These are phyloP conservation scores for Jacaranda copaia DNA, from an alignment of 257 asterid genomes.

Conservation along the genomic window DNA sequence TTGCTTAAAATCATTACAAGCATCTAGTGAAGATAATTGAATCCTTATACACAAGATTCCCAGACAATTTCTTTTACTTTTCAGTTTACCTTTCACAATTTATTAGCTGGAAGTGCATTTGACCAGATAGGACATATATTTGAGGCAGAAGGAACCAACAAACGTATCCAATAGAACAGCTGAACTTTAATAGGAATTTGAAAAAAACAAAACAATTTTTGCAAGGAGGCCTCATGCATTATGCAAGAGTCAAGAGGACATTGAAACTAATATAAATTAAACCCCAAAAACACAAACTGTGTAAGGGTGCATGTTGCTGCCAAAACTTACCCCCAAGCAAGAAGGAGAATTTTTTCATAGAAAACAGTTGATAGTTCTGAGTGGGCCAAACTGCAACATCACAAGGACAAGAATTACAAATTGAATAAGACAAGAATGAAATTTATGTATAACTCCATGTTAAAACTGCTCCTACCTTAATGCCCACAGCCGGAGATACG, in stretches of 20 bases:
- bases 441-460: conserved; percentile 22
- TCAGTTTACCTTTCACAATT: too few relatives aligned
- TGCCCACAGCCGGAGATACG: conserved; percentile 96
- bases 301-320: conserved; percentile 19
- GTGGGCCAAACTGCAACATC: conserved; percentile 80
- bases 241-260: conserved; percentile 20
- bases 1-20: too few relatives aligned
- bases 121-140: too few relatives aligned
- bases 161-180: not conserved
- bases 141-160: too few relatives aligned
- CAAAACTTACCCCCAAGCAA: conserved; percentile 87
- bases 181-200: not conserved
- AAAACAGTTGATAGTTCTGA: conserved; percentile 92
- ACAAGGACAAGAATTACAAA: conserved; percentile 28
- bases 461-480: conserved; percentile 61
- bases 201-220: not conserved
- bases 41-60: too few relatives aligned
- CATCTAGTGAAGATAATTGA: too few relatives aligned
- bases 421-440: conserved; percentile 33
- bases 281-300: not conserved
- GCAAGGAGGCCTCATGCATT: not conserved
- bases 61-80: too few relatives aligned
- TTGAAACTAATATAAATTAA: conserved; percentile 19
- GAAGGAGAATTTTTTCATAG: conserved; percentile 90
- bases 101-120: too few relatives aligned